Base-by-base conservation (phyloP, 208 protist genomes). In the Spongospora subterranea region DNA sequence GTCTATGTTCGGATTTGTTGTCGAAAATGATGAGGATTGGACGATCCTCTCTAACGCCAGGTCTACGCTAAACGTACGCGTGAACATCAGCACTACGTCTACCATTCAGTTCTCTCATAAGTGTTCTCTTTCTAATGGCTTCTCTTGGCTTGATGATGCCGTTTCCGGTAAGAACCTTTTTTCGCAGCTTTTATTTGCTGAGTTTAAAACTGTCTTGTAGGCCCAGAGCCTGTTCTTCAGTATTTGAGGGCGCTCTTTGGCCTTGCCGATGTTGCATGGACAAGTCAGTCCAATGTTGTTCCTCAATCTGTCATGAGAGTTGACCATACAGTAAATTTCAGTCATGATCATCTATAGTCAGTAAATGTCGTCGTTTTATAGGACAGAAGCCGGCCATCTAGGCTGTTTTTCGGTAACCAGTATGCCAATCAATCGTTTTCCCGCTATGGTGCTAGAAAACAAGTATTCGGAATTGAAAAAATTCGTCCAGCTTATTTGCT, bases 21-120 rank as follows among this genome's bases (percentile, higher is more conserved):
- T 82, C 40, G 71, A 82, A 82, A 82, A 82, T n/a, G 71, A 82
- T 35, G 71, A 82, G 17, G 71, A 82, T n/a, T 82, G 71, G 71
- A 82, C 6, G 71, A 13, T 82, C 17, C 71, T 82, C 17, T 35
- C 71, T 6, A 35, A 82, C 6, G 40, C n/a, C 35, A 82, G 35
- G 71, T 17, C 6, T 20, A n/a, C 6, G n/a, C 6, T 82, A n/a
- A 35, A n/a, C 6, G 71, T 82, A 20, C 71, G 71, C 13, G 71
- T 82, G n/a, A 43, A 82, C 71, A 82, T 82, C 40, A 17, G 17
- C 6, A 39, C 71, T 40, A 35, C 71, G 6, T 35, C 71, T 13
- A 60, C 6, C 6, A 24, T 29, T 29, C 50, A 60, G 50, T 24
- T 60, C 24, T 6, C 13, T 29, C 50, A 60, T 60, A 6, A 60